Percentiles rank a stretch among this genome's conserved stretches.
Conservation (phyloP, 352 stramenopile genomes). For the Phytophthora idaei region DNA sequence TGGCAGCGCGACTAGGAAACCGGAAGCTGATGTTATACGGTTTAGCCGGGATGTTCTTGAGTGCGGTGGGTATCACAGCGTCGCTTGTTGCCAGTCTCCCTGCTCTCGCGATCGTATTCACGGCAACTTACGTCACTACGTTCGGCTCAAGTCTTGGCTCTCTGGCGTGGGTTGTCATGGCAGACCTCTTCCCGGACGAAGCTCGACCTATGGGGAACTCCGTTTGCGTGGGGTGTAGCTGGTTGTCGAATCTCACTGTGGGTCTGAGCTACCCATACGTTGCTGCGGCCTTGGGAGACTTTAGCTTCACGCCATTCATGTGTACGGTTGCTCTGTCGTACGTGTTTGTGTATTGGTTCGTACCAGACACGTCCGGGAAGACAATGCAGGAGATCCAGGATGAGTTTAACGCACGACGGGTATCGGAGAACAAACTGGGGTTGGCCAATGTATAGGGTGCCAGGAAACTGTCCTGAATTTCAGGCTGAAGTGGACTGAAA, state of each 20-base stretch:
- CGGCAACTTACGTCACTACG: conserved; percentile 30
- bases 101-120: conserved; percentile 43
- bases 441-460: neutral
- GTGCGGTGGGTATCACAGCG: conserved; percentile 36
- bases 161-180: conserved; percentile 49
- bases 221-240: conserved; percentile 31
- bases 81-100: conserved; percentile 29
- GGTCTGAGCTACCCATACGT: conserved; percentile 56
- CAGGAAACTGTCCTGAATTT: too few relatives aligned
- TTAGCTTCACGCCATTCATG: conserved; percentile 43
- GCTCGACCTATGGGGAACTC: conserved; percentile 40
- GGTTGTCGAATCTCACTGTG: conserved; percentile 44
- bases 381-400: conserved; percentile 53
- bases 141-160: conserved; percentile 37
- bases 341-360: conserved; percentile 32
- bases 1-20: conserved; percentile 36
- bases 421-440: neutral
- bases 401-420: conserved; percentile 25
- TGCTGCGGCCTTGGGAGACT: conserved; percentile 30
- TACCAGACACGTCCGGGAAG: conserved; percentile 49
- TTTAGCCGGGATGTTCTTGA: conserved; percentile 41
- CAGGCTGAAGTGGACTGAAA: too few relatives aligned
- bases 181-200: conserved; percentile 44
- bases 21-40: conserved; percentile 38
- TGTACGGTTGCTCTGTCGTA: conserved; percentile 26